Evolutionary conservation across 192 early-diverging fungal species (phyloP).

Genomic region (Coemansia biformis): DNA sequence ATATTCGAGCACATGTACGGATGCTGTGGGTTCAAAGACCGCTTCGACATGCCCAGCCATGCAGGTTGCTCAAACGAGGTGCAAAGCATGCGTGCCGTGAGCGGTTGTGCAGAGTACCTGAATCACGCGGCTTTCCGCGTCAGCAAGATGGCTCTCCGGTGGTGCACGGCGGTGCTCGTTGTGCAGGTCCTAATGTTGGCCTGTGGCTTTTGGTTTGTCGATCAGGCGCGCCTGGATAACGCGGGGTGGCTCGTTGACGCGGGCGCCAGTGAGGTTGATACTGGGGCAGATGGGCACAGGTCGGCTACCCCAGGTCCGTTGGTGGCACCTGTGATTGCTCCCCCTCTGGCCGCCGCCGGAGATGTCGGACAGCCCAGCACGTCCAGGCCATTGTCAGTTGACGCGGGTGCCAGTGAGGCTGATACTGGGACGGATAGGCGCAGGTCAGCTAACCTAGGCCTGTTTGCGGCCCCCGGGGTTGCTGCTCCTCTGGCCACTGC

Average conservation of each 20-base stretch:
- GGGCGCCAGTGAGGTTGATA: not conserved
- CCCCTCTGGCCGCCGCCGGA: too few relatives aligned
- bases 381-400: too few relatives aligned
- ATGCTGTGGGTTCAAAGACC: slow-evolving; percentile 48
- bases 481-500: too few relatives aligned
- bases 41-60: slow-evolving; percentile 33
- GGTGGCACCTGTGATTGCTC: too few relatives aligned
- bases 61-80: slow-evolving; percentile 1
- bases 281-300: slow-evolving; percentile 4
- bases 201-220: slow-evolving; percentile 6
- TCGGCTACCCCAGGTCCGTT: too few relatives aligned
- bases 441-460: too few relatives aligned
- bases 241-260: slow-evolving; percentile 13
- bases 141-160: slow-evolving; percentile 4
- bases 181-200: slow-evolving; percentile 12
- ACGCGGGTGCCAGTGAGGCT: too few relatives aligned
- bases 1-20: slow-evolving; percentile 47
- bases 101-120: slow-evolving; percentile 19
- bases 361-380: too few relatives aligned
- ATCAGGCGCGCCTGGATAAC: not conserved
- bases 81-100: not conserved
- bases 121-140: slow-evolving; percentile 1
- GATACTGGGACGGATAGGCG: too few relatives aligned
- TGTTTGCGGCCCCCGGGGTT: too few relatives aligned
- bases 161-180: slow-evolving; percentile 12